Evolutionary conservation across 2,329 filamentous ascomycete genomes (phyloP).

Genomic region (Fusarium caatingaense): DNA sequence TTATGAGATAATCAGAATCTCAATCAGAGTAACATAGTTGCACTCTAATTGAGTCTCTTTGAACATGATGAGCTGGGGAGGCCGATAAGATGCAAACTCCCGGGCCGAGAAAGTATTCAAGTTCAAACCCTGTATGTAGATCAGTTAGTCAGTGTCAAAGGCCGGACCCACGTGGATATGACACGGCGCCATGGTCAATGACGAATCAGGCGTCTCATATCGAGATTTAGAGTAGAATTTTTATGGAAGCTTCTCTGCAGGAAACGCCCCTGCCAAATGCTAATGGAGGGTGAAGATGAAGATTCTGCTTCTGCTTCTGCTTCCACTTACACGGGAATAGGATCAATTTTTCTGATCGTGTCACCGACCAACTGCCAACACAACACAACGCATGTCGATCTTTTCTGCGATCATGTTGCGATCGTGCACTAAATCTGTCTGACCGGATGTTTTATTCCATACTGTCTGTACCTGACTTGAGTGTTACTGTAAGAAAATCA

Average conservation of each 20-base stretch:
- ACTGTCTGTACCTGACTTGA: neutral
- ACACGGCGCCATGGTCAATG: constrained; percentile 9
- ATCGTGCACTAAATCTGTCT: neutral
- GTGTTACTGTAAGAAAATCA: neutral
- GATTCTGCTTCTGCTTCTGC: neutral
- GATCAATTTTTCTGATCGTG: neutral
- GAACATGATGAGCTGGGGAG: neutral
- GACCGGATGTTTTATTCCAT: constrained; percentile 3
- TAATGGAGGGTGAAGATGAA: neutral
- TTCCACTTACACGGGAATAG: constrained; percentile 3
- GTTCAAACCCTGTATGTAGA: constrained; percentile 26
- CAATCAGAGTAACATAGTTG: neutral
- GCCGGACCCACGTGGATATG: constrained; percentile 15
- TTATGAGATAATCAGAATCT: neutral
- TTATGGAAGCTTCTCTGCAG: constrained; percentile 12
- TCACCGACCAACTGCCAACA: neutral
- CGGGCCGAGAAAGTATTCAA: constrained; percentile 1
- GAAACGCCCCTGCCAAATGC: neutral
- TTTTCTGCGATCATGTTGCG: neutral
- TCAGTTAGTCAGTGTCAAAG: constrained; percentile 18
- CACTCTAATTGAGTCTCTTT: neutral
- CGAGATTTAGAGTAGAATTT: constrained; percentile 13
- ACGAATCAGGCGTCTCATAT: constrained; percentile 21
- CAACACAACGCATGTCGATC: neutral
- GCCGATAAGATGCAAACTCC: neutral